Base-by-base conservation (phyloP, 768 basidiomycete species). In the Leccinum longicurvipes region DNA sequence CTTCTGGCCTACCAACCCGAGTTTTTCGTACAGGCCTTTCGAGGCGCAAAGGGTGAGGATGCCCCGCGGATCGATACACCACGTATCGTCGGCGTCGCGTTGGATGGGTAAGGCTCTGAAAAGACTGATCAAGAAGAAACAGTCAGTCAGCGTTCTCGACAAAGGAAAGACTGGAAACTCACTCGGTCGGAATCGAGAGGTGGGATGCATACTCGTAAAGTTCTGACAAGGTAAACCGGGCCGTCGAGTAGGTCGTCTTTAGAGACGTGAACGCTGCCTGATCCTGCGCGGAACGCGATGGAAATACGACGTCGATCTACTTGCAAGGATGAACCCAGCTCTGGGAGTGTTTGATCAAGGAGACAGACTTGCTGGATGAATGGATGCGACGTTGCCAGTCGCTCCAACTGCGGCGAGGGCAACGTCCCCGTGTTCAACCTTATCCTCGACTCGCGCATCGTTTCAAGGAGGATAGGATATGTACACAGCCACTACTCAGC, bases 1-100 rank as follows among this genome's bases (percentile, higher is more conserved):
- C 25, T 73, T 76, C 55, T 71, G 69, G 5, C 89, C 88, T 0
- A 81, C 74, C 15, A 89, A 61, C 1, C 88, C 86, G 8, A 89
- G 75, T 7, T 70, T 69, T 60, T 87, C 79, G 64, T 89, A 89
- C 1, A 82, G 81, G 17, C 73, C 72, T 66, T 83, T 84, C 42
- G 75, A 74, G 6, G 84, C 74, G 24, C 74, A 80, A 19, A 89
- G 66, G 0, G 83, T 83, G 56, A 90, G 68, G 44, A 83, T 60
- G 4, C 84, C 83, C 17, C 84, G 79, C 3, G 77, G 74, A 62
- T 89, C 87, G 53, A 89, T 74, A 62, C 85, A 87, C 89, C 89
- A 91, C 2, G 76, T 77, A 57, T 88, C 86, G 28, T 83, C 80
- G 6, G 65, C 60, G 24, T 65, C 63, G 24, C 69, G 60, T 4